Evolutionary conservation across 805 yeast species (phyloP), one percentile per base, ranked within the genome.

Genomic region (Brettanomyces nanus): DNA sequence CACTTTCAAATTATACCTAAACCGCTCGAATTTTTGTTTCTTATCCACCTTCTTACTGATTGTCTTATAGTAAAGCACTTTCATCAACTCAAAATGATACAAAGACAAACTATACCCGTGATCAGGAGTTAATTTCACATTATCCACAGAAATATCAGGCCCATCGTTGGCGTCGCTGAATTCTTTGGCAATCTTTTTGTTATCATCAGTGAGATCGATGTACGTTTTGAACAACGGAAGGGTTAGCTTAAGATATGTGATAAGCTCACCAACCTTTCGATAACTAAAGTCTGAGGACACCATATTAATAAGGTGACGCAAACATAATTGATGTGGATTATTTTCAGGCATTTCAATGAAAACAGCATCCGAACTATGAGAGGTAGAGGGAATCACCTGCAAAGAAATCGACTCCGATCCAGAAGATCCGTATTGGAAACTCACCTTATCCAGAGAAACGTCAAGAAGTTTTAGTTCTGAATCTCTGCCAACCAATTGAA

Each of bases 391-490:
- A 15, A 14, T 28, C 19, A 59, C 39, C 9, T 49, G 48, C 26
- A 59, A 34, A 2, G 59, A 47, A 7, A 59, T 45, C 18, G 42
- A 43, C 38, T 59, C 63, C 19, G 48, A 46, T 3, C 39, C 14
- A 4, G 39, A 43, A 1, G 37, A 19, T 1, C 64, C 65, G 40
- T 60, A 60, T 40, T 55, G 61, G 30, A 60, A 60, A 2, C 55
- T 41, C 9, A 60, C 47, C 20, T 47, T 40, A 20, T 54, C 45
- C 18, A 59, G 41, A 6, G 58, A 51, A 10, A 58, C 52, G 20
- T 53, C 45, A 7, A 45, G 47, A 23, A 58, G 52, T 19, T 48
- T 47, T 30, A 59, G 41, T 6, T 49, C 37, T 6, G 48, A 38
- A 35, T 59, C 62, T 26, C 45, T 48, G 19, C 52, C 50, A 6